A percentile compares a stretch with the other conserved stretches of the same genome.
phyloP scores from a whole-genome alignment of 192 early-diverging fungal genomes.

The Linderina pennispora region DNA sequence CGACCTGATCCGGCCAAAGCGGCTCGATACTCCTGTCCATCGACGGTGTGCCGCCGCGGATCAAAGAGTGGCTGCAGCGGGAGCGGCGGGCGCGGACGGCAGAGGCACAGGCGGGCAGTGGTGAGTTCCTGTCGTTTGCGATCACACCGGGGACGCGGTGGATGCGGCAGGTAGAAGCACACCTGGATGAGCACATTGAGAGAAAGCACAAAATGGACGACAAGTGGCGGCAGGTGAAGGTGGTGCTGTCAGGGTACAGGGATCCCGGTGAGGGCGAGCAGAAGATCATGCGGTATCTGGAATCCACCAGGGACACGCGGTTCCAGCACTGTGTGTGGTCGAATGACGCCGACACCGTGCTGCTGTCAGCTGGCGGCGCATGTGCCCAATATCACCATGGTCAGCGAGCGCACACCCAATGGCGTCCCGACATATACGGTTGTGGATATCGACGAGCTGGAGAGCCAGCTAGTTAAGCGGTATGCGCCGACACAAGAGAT shows the following conservation, averaged over 20 bases:
- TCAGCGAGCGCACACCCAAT: conserved; percentile 78
- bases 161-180: conserved; percentile 76
- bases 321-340: conserved; percentile 86
- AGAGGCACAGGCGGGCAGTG: conserved; percentile 50
- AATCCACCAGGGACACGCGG: conserved; percentile 42
- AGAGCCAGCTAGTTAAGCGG: conserved; percentile 58
- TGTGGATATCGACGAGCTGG: conserved; percentile 11
- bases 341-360: conserved; percentile 91
- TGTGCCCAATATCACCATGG: conserved; percentile 83
- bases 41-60: conserved; percentile 92
- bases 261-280: conserved; percentile 99
- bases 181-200: conserved; percentile 77
- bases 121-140: conserved; percentile 82
- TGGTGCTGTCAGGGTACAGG: conserved; percentile 84
- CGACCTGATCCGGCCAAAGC: conserved; percentile 63
- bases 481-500: conserved; percentile 64
- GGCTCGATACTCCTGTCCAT: conserved; percentile 88
- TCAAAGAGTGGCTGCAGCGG: conserved; percentile 97
- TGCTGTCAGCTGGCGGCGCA: conserved; percentile 91
- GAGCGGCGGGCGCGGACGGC: conserved; percentile 79
- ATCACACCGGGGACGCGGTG: conserved; percentile 95
- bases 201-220: conserved; percentile 69
- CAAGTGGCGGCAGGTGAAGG: conserved; percentile 73
- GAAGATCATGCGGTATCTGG: conserved; percentile 97
- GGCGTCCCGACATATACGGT: conserved; percentile 9